Conservation (phyloP, 2,329 filamentous ascomycete species). For the Fragosphaeria purpurea region DNA sequence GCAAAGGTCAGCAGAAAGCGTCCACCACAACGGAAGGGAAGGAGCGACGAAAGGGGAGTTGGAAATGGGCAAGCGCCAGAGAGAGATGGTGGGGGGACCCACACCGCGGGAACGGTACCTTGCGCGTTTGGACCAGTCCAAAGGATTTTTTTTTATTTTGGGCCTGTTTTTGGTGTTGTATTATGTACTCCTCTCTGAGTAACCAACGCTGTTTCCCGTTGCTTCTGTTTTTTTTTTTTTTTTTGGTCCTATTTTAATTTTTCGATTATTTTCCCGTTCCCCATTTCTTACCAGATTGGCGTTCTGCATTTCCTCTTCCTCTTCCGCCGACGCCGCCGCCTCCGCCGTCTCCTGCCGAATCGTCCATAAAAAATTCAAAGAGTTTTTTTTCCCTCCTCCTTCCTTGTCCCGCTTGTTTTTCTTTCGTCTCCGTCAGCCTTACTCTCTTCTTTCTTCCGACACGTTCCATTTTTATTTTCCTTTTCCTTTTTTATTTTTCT, state of each 20-base stretch:
- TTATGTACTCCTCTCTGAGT: too few relatives aligned
- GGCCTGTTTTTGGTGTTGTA: too few relatives aligned
- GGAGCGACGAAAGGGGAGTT: not conserved
- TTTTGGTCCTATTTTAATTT: constrained; percentile 11
- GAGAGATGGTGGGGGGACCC: constrained; percentile 12
- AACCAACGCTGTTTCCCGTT: not conserved
- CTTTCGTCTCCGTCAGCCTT: constrained; percentile 5
- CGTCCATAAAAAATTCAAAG: too few relatives aligned
- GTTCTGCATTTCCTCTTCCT: too few relatives aligned
- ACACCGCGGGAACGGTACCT: constrained; percentile 17
- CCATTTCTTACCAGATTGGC: constrained; percentile 11
- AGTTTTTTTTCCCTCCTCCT: too few relatives aligned
- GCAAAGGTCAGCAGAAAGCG: not conserved
- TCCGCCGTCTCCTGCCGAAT: too few relatives aligned
- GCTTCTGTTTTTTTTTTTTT: not conserved
- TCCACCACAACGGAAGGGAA: not conserved
- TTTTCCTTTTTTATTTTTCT: not conserved
- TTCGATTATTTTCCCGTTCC: constrained; percentile 17
- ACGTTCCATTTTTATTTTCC: not conserved
- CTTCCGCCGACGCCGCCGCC: too few relatives aligned
- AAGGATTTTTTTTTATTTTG: not conserved
- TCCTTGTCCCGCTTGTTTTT: too few relatives aligned
- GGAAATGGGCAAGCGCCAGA: not conserved
- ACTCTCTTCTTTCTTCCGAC: not conserved
- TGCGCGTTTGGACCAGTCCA: constrained; percentile 8